Evolutionary conservation across 441 rosid species (phyloP).

Genomic region (Gossypium davidsonii): DNA sequence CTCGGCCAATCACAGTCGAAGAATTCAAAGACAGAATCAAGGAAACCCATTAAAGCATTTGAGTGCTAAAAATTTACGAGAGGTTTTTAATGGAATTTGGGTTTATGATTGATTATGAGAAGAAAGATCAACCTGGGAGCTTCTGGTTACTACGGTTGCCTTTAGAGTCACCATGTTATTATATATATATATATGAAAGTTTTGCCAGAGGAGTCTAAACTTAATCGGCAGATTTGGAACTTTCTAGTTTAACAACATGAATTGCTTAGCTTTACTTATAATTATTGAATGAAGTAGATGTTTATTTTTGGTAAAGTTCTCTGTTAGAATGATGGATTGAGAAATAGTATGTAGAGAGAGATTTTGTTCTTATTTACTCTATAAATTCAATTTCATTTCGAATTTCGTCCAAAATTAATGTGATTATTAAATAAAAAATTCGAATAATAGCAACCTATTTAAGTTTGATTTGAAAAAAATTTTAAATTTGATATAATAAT

Average conservation of each 20-base stretch:
- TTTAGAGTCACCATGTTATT: not conserved
- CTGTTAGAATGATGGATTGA: too few relatives aligned
- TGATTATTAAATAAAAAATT: too few relatives aligned
- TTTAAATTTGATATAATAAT: too few relatives aligned
- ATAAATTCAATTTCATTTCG: too few relatives aligned
- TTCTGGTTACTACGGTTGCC: constrained; percentile 7
- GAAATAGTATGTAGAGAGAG: too few relatives aligned
- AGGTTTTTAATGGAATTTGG: not conserved
- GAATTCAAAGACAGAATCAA: constrained; percentile 16
- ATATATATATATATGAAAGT: not conserved
- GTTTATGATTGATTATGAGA: not conserved
- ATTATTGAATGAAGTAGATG: too few relatives aligned
- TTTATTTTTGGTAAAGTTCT: too few relatives aligned
- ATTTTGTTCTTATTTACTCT: too few relatives aligned
- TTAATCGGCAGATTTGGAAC: not conserved
- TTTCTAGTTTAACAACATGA: not conserved
- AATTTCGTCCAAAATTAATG: too few relatives aligned
- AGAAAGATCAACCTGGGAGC: not conserved
- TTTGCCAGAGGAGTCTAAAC: not conserved
- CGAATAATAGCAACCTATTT: too few relatives aligned
- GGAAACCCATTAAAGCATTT: constrained; percentile 22
- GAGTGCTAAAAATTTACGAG: not conserved
- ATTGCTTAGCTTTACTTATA: not conserved
- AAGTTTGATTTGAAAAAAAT: too few relatives aligned
- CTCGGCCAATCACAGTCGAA: constrained; percentile 15